Percentiles rank a stretch among this genome's conserved stretches.
Evolutionary conservation across 2,329 filamentous ascomycete species (phyloP).

Genomic region (Ramichloridium luteum): DNA sequence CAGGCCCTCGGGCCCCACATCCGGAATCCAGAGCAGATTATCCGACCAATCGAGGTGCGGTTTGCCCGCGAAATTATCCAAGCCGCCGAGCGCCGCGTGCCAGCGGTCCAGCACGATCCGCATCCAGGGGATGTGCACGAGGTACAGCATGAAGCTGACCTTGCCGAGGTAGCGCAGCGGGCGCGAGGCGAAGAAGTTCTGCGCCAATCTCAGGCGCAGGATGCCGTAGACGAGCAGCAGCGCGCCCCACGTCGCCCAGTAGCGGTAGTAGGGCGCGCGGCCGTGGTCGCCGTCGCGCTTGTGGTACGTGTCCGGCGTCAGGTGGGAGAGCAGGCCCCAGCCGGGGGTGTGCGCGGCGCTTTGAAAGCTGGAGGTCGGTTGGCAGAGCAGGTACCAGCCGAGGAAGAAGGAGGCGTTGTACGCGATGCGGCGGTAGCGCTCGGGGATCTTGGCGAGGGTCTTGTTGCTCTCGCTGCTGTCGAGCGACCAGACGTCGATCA

Average conservation of each 20-base stretch:
- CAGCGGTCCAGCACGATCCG: conserved; percentile 44
- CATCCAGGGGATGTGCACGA: conserved; percentile 47
- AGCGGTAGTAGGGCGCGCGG: conserved; percentile 33
- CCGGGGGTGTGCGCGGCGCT: conserved; percentile 42
- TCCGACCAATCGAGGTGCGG: too few relatives aligned
- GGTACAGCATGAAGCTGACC: conserved; percentile 49
- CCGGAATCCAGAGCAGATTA: too few relatives aligned
- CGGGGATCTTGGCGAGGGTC: too few relatives aligned
- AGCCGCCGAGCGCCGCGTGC: conserved; percentile 38
- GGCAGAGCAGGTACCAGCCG: conserved; percentile 8
- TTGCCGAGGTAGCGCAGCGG: conserved; percentile 47
- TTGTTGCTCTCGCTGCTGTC: not conserved
- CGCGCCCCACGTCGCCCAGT: conserved; percentile 45
- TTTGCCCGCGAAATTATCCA: too few relatives aligned
- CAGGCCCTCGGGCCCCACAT: conserved; percentile 36
- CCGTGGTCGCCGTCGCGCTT: too few relatives aligned
- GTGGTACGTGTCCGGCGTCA: conserved; percentile 25
- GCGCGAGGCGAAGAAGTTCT: conserved; percentile 39
- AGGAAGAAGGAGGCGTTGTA: conserved; percentile 8
- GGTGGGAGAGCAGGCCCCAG: conserved; percentile 42
- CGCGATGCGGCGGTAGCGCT: conserved; percentile 1
- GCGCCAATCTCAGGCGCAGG: conserved; percentile 34
- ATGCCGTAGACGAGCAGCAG: conserved; percentile 42
- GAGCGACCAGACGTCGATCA: conserved; percentile 6
- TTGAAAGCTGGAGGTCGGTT: conserved; percentile 30